phyloP scores from a whole-genome alignment of 495 filamentous ascomycete species.

The Xylona heveae region DNA sequence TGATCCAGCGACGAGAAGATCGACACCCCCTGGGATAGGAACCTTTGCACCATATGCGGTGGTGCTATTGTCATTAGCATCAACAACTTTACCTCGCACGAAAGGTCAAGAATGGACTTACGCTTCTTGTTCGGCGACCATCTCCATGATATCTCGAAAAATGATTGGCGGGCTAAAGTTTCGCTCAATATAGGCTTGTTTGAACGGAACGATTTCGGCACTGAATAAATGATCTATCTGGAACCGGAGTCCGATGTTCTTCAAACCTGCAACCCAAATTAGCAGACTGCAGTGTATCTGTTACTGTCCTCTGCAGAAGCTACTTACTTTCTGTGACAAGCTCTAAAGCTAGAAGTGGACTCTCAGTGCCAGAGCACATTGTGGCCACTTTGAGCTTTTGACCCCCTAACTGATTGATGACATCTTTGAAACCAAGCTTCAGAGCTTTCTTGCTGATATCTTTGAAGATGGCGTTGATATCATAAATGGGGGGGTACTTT shows the following conservation, averaged over 20 bases:
- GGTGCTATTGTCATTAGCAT: conserved; percentile 24
- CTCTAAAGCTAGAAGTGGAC: conserved; percentile 45
- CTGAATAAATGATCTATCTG: conserved; percentile 47
- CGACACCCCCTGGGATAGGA: conserved; percentile 33
- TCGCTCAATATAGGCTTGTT: conserved; percentile 61
- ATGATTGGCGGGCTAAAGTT: conserved; percentile 43
- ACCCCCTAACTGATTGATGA: conserved; percentile 17
- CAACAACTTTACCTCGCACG: conserved; percentile 4
- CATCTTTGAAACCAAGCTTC: conserved; percentile 13
- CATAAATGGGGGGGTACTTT: conserved; percentile 22
- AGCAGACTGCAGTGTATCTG: conserved; percentile 1
- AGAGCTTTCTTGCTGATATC: conserved; percentile 22
- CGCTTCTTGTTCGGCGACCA: conserved; percentile 26
- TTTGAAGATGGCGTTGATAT: conserved; percentile 26
- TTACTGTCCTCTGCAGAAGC: not conserved
- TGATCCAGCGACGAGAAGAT: conserved; percentile 55
- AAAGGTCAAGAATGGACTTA: conserved; percentile 20
- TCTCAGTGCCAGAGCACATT: conserved; percentile 69
- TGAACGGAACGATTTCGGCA: conserved; percentile 57
- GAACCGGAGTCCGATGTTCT: conserved; percentile 11
- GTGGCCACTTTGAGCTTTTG: conserved; percentile 42
- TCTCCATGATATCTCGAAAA: conserved; percentile 49
- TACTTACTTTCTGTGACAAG: conserved; percentile 24
- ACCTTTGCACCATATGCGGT: conserved; percentile 47
- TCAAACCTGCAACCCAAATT: conserved; percentile 17